Base-by-base conservation (phyloP, 441 rosid genomes). In the Gossypium gossypioides region DNA sequence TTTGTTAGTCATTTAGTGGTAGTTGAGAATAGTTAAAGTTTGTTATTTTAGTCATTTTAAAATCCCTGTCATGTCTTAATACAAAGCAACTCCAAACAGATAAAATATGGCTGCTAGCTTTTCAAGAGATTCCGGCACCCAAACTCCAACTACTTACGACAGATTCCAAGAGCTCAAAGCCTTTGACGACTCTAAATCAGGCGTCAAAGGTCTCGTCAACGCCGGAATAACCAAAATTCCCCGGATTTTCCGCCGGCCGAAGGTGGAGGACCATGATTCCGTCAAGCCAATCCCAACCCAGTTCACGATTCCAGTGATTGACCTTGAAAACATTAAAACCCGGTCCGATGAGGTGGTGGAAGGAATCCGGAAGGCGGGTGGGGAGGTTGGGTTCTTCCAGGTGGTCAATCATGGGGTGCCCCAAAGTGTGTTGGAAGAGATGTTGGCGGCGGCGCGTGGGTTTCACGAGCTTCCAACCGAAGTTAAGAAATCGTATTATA, bases 151-250 rank as follows among this genome's bases (percentile, higher is more conserved):
- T 24, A 54, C 19, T 50, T 74, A 63, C 27, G 84, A 76, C 7
- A 75, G 81, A 25, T 48, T n/a, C 1, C 68, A 72, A 3, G 83
- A 85, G 6, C 6, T 83, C 2, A 79, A 76, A 68, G 82, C 86
- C 69, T 85, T 85, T 55, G 84, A 85, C 52, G 83, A 81, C 2
- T 61, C 69, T 2, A 81, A 83, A 52, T 8, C 76, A 9, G 85
- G 88, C 1, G 86, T 85, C 1, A 81, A 78, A 6, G 88, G 87
- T 13, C 79, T 86, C 9, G 82, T 79, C 5, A 84, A 86, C 48
- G 74, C 78, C 67, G 82, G 82, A 21, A 16, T 84, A 62, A 1
- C 72, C 37, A 52, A 73, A 12, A 27, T 88, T 44, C 89, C 89
- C 0, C 79, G 67, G 13, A 85, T 88, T 5, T 84, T 85, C 69